phyloP scores from a whole-genome alignment of 257 asterid genomes.

The Solanum chiquidenum region DNA sequence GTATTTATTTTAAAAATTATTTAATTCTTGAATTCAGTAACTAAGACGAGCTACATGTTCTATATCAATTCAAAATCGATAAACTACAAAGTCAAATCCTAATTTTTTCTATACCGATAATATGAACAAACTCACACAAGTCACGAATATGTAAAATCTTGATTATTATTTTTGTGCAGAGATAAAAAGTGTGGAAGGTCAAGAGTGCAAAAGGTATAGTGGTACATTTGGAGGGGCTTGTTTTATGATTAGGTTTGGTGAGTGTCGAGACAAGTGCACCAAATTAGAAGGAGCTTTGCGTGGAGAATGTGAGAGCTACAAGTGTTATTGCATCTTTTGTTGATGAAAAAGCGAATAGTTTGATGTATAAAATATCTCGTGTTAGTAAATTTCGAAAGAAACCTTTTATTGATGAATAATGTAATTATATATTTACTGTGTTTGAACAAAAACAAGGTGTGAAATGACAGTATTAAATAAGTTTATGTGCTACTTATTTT shows the following conservation, averaged over 20 bases:
- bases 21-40: neutral
- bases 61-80: neutral
- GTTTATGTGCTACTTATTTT: neutral
- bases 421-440: neutral
- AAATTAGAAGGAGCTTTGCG: neutral
- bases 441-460: neutral
- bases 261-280: neutral
- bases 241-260: neutral
- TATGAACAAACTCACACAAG: neutral
- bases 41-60: neutral
- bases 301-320: neutral
- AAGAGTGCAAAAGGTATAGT: neutral
- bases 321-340: neutral
- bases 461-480: neutral
- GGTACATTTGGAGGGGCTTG: slow-evolving; percentile 1
- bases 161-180: neutral
- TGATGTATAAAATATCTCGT: neutral
- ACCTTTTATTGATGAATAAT: neutral
- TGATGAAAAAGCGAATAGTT: neutral
- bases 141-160: neutral
- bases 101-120: neutral
- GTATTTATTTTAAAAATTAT: neutral
- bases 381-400: neutral
- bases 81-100: neutral
- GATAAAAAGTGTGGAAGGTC: neutral